Evolutionary conservation across 208 protist genomes (phyloP).

Genomic region (Plasmodiophora brassicae): DNA sequence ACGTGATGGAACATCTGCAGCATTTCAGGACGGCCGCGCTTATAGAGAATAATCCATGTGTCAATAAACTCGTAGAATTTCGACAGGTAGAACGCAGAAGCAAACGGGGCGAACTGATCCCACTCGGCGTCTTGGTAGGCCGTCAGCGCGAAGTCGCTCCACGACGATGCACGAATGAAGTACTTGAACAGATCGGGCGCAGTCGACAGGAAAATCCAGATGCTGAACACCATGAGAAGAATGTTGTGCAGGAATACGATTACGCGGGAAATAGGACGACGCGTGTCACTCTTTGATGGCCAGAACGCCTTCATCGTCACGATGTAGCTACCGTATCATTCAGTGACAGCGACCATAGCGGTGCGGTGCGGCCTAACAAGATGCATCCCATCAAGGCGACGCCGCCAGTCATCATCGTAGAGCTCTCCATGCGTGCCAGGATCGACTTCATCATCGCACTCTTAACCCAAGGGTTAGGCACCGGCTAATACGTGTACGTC

Average conservation of each 20-base stretch:
- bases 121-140: background rate
- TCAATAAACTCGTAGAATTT: slow-evolving; percentile 29
- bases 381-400: no score
- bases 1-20: slow-evolving; percentile 16
- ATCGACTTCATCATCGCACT: no score
- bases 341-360: no score
- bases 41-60: slow-evolving; percentile 8
- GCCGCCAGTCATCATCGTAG: no score
- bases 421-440: no score
- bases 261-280: no score
- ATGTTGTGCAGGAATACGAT: slow-evolving; percentile 23
- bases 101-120: background rate
- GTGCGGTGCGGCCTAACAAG: no score
- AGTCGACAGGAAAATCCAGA: background rate
- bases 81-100: slow-evolving; percentile 18
- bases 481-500: no score
- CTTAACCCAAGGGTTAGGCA: no score
- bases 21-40: background rate
- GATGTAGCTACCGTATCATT: no score
- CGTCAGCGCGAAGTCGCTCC: background rate
- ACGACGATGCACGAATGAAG: background rate
- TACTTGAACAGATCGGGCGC: background rate
- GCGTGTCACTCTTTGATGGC: no score
- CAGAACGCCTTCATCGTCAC: no score
- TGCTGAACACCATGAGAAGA: background rate